These are phyloP conservation scores for Eustoma russellianum DNA, from an alignment of 257 asterid genomes.

Conservation along the genomic window DNA sequence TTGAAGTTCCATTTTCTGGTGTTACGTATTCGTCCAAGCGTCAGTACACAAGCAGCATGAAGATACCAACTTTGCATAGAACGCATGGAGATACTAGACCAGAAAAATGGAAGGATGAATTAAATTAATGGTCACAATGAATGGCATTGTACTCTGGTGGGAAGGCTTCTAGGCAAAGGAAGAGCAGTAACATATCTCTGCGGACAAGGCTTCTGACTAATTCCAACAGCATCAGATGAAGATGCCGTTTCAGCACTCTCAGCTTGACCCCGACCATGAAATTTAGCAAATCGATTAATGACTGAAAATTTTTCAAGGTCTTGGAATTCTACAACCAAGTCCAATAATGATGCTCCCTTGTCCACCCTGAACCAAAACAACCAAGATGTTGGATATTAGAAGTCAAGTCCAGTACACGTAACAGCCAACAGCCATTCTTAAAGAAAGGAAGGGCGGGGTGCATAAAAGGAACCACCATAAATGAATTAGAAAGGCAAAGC, in stretches of 20 bases:
- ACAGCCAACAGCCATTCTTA: too few species aligned
- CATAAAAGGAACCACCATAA: too few species aligned
- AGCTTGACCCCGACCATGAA: conserved; percentile 71
- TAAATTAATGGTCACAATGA: conserved; percentile 47
- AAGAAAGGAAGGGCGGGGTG: too few species aligned
- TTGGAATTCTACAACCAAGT: conserved; percentile 64
- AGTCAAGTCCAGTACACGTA: conserved; percentile 4
- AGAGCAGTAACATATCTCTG: conserved; percentile 76
- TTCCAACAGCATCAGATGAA: conserved; percentile 24
- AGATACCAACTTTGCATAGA: conserved; percentile 1
- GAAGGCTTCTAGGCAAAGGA: conserved; percentile 65
- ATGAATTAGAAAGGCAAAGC: too few species aligned
- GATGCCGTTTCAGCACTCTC: conserved; percentile 38
- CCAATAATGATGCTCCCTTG: conserved; percentile 61
- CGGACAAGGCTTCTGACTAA: conserved; percentile 33
- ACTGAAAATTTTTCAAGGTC: conserved; percentile 74
- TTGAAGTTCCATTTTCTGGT: conserved; percentile 26
- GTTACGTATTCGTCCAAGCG: conserved; percentile 22
- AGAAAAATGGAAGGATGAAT: background rate
- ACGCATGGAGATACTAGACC: too few species aligned
- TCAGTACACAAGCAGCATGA: conserved; percentile 25
- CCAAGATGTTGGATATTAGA: conserved; percentile 4
- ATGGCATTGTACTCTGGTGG: conserved; percentile 67
- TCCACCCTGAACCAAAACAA: conserved; percentile 48
- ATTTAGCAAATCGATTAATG: conserved; percentile 73